Evolutionary conservation across 2,329 filamentous ascomycete species (phyloP), one percentile per base, ranked within the genome.

Genomic region (Colletotrichum spinosum): DNA sequence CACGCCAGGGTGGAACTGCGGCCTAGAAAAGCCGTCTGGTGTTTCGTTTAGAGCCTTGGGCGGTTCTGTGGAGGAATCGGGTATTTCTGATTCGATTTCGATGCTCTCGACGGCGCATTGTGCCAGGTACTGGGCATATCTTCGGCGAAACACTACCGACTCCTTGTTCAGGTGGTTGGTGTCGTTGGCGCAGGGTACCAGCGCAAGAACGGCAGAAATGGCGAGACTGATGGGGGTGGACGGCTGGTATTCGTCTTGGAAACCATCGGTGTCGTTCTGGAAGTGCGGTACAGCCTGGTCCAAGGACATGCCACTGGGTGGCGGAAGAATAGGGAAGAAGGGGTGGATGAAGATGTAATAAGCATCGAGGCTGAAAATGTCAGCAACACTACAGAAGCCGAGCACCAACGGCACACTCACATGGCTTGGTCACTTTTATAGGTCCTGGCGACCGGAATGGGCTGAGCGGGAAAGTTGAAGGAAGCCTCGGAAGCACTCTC

Each of bases 281-380:
- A 76, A 68, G 6, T 78, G 68, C 5, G 76, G 70, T 1, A 74
- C 65, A 6, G 76, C 72, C 56, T 78, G 73, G 63, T 77, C 79
- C 38, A 74, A 67, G 11, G 78, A 72, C 35, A 71, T 65, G 35
- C 66, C 65, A 17, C 73, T 72, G 6, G 82, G 81, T 2, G 83
- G 75, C 11, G 83, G 83, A 2, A 85, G 70, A 41, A 85, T 82
- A 4, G 83, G 83, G 15, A 85, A 80, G 63, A 78, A 85, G 1
- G 81, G 78, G 65, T 85, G 83, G 60, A 85, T 81, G 76, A 80
- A 85, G 60, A 81, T 77, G 66, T 85, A 85, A 70, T 85, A 85
- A 4, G 81, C 83, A 62, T 83, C 79, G 17, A 84, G 73, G 51
- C 72, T 75, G 15, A 8, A 34, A 3, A 4, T 13, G 5, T 2